Evolutionary conservation across 1,139 yeast genomes (phyloP).

Genomic region (Yamadazyma friedrichii): DNA sequence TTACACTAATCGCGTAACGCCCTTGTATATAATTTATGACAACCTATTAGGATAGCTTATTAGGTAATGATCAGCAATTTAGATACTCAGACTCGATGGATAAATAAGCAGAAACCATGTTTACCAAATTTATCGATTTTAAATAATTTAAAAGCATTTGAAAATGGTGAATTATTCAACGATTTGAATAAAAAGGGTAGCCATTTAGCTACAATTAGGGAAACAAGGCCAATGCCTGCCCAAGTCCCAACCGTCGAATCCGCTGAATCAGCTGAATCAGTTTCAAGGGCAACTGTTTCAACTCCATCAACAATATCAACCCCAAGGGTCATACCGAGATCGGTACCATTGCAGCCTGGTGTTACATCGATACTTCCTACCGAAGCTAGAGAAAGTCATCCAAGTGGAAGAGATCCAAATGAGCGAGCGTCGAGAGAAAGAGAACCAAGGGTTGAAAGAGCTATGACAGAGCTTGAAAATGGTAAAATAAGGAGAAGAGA

Average conservation of each 20-base stretch:
- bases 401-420: no score
- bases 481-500: no score
- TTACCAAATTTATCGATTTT: slow-evolving; percentile 3
- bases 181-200: neutral
- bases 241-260: neutral
- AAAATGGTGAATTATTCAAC: slow-evolving; percentile 2
- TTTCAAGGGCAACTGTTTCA: neutral
- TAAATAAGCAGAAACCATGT: slow-evolving; percentile 15
- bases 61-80: slow-evolving; percentile 16
- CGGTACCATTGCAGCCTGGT: no score
- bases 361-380: no score
- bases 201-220: neutral
- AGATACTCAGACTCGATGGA: slow-evolving; percentile 19
- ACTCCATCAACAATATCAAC: neutral
- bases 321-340: no score
- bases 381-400: no score
- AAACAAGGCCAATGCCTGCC: neutral
- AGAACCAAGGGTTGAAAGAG: no score
- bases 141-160: neutral
- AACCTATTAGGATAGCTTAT: no score
- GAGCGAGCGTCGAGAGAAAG: no score
- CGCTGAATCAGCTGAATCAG: neutral
- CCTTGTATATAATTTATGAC: no score
- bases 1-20: no score
- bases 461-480: no score